Conservation (phyloP, 2,329 filamentous ascomycete genomes). For the Orbilia blumenaviensis region DNA sequence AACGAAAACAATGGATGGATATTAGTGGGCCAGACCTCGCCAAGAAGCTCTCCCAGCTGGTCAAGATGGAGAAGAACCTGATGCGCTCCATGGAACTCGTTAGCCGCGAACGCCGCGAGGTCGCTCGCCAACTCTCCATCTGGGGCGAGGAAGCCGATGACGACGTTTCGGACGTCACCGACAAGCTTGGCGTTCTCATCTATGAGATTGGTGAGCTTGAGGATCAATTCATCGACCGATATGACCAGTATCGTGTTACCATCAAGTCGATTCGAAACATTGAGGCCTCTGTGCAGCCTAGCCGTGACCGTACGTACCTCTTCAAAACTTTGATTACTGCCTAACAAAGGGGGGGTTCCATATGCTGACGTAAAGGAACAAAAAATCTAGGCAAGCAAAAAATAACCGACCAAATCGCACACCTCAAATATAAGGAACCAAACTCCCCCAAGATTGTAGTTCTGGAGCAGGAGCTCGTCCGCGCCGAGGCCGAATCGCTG, state of each 20-base stretch:
- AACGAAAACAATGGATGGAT: no score
- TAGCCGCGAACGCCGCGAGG: conserved; percentile 95
- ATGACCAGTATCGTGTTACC: conserved; percentile 98
- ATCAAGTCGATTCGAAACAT: conserved; percentile 99
- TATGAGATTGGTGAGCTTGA: conserved; percentile 99
- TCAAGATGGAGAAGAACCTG: conserved; percentile 99
- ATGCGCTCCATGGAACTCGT: conserved; percentile 98
- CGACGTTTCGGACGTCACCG: conserved; percentile 97
- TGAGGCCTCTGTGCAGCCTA: conserved; percentile 96
- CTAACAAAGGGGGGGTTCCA: neutral
- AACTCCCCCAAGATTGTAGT: conserved; percentile 98
- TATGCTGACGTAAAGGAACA: neutral
- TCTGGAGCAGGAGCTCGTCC: conserved; percentile 96
- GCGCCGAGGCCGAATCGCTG: conserved; percentile 97
- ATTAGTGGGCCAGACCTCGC: conserved; percentile 78
- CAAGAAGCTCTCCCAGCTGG: conserved; percentile 96
- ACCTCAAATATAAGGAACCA: conserved; percentile 99
- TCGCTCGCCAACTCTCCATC: conserved; percentile 97
- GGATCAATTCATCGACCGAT: conserved; percentile 97
- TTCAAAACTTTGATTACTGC: neutral
- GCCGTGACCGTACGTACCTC: conserved; percentile 81
- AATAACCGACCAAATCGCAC: conserved; percentile 97
- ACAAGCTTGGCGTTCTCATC: conserved; percentile 96
- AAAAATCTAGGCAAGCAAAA: conserved; percentile 84
- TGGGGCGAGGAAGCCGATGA: conserved; percentile 97